Evolutionary conservation across 2,329 filamentous ascomycete species (phyloP), one percentile per base, ranked within the genome.

Genomic region (Claviceps citrina): DNA sequence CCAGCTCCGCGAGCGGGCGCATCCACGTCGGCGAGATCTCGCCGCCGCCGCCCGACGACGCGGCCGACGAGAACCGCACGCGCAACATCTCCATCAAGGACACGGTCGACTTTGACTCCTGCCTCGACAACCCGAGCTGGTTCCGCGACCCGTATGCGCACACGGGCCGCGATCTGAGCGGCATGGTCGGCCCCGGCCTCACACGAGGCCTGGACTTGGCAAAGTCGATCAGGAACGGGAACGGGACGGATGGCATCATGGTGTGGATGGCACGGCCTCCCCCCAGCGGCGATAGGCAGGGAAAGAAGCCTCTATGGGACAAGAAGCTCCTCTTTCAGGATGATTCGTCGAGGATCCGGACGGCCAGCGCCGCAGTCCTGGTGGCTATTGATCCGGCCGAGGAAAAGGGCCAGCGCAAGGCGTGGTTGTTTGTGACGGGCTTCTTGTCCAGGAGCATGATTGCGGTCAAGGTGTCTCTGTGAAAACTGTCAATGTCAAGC

Each of bases 391-490:
- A 73, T 30, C 70, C 70, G 0, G 49, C 51, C 12, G 47, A 57
- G 10, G 63, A 66, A 36, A 55, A 46, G 0, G 63, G 64, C 0
- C 59, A 62, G 47, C 62, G 66, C 15, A 62, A 64, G 43, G 74
- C 65, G 0, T 75, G 71, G 70, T 50, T 78, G 13, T 77, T 73
- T 51, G 65, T 69, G 2, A 72, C 72, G 0, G 73, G 75, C 0
- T 72, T 74, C 41, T 44, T 69, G 43, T 66, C 70, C 2, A 56
- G 59, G 25, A 63, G 54, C 42, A 56, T 68, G 26, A 50, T 75
- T 44, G 71, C 70, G 9, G 61, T 70, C 16, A 67, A 68, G 51
- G 63, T 77, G 25, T 62, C 73, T 46, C 51, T 77, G 15, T 57
- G 40, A 43, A 18, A 12, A 26, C 25, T 19, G 22, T 5, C 2